Percentiles rank a stretch among this genome's conserved stretches.
Evolutionary conservation across 2,329 filamentous ascomycete species (phyloP).

Genomic region (Aspergillus sp.): DNA sequence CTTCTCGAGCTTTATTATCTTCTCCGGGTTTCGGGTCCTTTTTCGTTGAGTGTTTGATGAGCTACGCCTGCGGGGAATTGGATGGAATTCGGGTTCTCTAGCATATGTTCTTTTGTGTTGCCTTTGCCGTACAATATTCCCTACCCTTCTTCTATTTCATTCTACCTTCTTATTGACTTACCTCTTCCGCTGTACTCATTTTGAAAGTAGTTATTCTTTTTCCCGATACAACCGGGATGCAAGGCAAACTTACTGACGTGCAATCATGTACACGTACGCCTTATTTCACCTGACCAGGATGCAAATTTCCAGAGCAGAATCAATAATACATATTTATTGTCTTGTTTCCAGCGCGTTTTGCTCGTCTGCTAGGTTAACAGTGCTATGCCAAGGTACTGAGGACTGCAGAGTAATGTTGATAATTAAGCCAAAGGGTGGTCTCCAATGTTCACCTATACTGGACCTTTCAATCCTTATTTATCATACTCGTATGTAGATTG

Average conservation of each 20-base stretch:
- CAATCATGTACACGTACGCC: not conserved
- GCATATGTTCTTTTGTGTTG: slow-evolving; percentile 21
- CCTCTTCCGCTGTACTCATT: slow-evolving; percentile 13
- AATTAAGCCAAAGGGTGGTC: not conserved
- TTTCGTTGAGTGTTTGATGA: slow-evolving; percentile 25
- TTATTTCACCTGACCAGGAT: not conserved
- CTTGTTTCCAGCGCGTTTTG: not conserved
- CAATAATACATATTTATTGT: not conserved
- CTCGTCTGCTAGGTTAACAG: not conserved
- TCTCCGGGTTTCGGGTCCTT: slow-evolving; percentile 16
- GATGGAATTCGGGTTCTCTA: slow-evolving; percentile 20
- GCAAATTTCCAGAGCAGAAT: slow-evolving; percentile 1
- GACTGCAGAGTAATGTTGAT: not conserved
- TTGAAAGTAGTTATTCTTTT: slow-evolving; percentile 15
- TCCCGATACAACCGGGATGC: slow-evolving; percentile 1
- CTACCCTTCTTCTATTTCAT: slow-evolving; percentile 6
- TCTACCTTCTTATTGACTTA: not conserved
- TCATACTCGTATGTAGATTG: too few relatives aligned
- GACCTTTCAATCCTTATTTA: not conserved
- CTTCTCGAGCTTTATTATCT: slow-evolving; percentile 7
- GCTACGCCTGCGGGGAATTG: slow-evolving; percentile 21
- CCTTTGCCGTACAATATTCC: slow-evolving; percentile 19
- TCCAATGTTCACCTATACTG: not conserved
- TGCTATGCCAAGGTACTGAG: not conserved
- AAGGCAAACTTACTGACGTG: not conserved